These are phyloP conservation scores for Yarrowia sp. DNA, from an alignment of 805 yeast species.

Conservation along the genomic window DNA sequence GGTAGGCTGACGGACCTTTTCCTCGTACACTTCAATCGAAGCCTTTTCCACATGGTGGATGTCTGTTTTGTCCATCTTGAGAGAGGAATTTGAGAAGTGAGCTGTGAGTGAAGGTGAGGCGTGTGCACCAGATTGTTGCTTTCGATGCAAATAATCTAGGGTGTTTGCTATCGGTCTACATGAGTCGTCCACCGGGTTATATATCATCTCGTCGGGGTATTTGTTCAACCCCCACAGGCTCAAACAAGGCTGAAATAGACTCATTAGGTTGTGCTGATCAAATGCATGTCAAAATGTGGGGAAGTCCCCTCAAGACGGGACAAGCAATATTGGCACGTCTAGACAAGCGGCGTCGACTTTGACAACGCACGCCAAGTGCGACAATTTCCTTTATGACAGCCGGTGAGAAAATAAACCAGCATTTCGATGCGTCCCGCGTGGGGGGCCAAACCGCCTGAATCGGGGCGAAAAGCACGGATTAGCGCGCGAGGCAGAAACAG, in stretches of 20 bases:
- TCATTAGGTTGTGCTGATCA: background rate
- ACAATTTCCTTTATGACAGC: background rate
- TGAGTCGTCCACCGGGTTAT: background rate
- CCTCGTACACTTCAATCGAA: background rate
- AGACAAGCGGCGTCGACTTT: background rate
- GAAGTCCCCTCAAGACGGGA: constrained; percentile 13
- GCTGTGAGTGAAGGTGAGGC: background rate
- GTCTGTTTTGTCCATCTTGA: constrained; percentile 13
- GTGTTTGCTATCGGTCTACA: too few relatives aligned
- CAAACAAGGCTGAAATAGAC: background rate
- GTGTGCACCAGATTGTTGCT: background rate
- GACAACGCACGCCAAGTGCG: constrained; percentile 12
- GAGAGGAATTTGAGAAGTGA: background rate
- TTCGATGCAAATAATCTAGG: background rate
- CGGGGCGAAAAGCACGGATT: background rate
- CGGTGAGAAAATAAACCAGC: background rate
- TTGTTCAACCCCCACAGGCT: background rate
- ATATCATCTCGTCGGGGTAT: background rate
- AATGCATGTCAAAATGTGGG: constrained; percentile 12
- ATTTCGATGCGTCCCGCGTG: background rate
- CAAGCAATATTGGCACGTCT: background rate
- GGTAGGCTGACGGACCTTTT: constrained; percentile 1
- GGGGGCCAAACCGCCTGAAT: background rate
- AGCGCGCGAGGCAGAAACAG: constrained; percentile 6
- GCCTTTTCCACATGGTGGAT: constrained; percentile 3